Evolutionary conservation across 805 yeast species (phyloP), one percentile per base, ranked within the genome.

Genomic region (Cyberlindnera veronae): DNA sequence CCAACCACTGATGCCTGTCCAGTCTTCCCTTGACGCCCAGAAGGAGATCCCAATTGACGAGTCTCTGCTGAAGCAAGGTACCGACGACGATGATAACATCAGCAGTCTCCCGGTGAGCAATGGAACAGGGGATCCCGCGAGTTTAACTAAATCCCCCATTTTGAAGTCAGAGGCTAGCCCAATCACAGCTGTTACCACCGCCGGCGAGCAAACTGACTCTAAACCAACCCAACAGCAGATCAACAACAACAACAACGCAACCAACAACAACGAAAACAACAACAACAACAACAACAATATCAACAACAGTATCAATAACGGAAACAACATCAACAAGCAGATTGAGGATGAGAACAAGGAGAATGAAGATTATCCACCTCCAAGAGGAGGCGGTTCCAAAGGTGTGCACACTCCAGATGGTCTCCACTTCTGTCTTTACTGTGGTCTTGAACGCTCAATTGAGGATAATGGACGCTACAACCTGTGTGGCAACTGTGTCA

Each of bases 391-490:
- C 13, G 34, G 28, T 13, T 27, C 29, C 14, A 21, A 20, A 28
- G 26, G 30, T 18, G 36, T 18, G 7, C 26, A 16, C 19, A 16
- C 30, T 3, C 21, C 27, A n/a, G 37, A 42, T 10, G 39, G 26
- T 9, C 13, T 29, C 21, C 41, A 42, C 19, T 32, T 35, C 34
- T 55, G 60, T 38, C 21, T 52, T 13, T 54, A 52, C 44, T 55
- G 60, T 38, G 57, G 54, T 31, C 51, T 48, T 9, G 45, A 44
- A 15, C 48, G 55, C 18, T 36, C 46, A 16, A 45, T 54, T 18
- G 42, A 53, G n/a, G 60, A 55, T 32, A 54, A 54, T 32, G 60
- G 58, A 15, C 54, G 57, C 16, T 55, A 52, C 34, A 50, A 54
- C 39, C 29, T 53, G 14, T 54, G 58, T 44, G 55, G 49, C 4